These are phyloP conservation scores for Hyaloperonospora brassicae DNA, from an alignment of 352 stramenopile genomes.

Conservation along the genomic window DNA sequence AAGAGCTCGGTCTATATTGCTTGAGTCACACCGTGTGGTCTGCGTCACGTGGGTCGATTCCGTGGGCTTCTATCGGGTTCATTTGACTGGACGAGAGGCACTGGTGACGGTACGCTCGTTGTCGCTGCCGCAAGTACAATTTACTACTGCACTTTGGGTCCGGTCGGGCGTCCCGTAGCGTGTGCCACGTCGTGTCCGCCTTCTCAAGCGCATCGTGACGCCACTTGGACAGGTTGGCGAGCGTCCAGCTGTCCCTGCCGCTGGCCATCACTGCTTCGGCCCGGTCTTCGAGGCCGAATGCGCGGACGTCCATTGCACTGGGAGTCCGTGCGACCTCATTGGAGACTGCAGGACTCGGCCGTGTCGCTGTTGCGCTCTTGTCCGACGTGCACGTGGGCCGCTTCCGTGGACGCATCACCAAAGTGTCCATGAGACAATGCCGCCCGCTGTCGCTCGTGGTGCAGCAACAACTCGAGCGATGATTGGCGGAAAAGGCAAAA, in stretches of 20 bases:
- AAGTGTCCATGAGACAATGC: conserved; percentile 7
- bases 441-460: no score
- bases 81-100: conserved; percentile 22
- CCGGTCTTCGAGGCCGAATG: conserved; percentile 70
- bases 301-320: conserved; percentile 45
- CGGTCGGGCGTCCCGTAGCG: not conserved
- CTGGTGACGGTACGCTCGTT: conserved; percentile 66
- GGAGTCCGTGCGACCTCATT: conserved; percentile 13
- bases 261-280: conserved; percentile 59
- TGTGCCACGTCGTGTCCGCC: not conserved
- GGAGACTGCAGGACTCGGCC: not conserved
- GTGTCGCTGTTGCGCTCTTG: conserved; percentile 6
- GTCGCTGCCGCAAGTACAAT: conserved; percentile 55
- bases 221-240: conserved; percentile 60
- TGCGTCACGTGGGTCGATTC: conserved; percentile 5
- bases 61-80: conserved; percentile 8
- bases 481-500: conserved; percentile 8
- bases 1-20: not conserved
- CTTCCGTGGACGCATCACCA: conserved; percentile 5
- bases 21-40: not conserved
- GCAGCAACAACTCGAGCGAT: not conserved
- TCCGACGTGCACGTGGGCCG: conserved; percentile 9
- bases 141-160: conserved; percentile 18
- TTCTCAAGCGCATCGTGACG: conserved; percentile 38
- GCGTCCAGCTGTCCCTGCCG: conserved; percentile 38